These are phyloP conservation scores for Trichothecium roseum DNA, from an alignment of 2,329 filamentous ascomycete species.

Conservation along the genomic window DNA sequence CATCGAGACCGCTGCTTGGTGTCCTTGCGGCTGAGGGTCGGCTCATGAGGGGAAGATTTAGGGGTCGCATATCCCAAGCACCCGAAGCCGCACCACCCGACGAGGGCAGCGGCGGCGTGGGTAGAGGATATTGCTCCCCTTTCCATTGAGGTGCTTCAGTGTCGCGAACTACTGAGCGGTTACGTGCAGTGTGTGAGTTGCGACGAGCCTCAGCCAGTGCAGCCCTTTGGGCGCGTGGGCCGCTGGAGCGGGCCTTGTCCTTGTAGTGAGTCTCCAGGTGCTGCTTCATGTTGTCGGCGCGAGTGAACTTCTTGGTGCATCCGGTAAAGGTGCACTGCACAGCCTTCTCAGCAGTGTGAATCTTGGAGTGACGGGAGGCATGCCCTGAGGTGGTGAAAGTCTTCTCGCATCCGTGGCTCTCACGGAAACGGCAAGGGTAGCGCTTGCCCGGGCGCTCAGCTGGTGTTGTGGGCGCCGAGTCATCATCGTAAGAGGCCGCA, in stretches of 20 bases:
- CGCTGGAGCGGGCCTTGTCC: constrained; percentile 39
- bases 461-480: constrained; percentile 13
- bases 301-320: constrained; percentile 72
- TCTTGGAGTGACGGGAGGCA: constrained; percentile 76
- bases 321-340: constrained; percentile 57
- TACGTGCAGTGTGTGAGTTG: constrained; percentile 21
- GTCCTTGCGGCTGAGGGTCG: constrained; percentile 31
- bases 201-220: constrained; percentile 20
- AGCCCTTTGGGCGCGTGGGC: constrained; percentile 20
- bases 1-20: constrained; percentile 43
- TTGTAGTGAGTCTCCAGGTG: constrained; percentile 69
- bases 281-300: constrained; percentile 82
- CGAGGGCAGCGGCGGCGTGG: constrained; percentile 24
- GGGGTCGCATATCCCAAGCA: constrained; percentile 36
- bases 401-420: constrained; percentile 62
- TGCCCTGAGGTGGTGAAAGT: constrained; percentile 79
- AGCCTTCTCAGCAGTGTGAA: constrained; percentile 72
- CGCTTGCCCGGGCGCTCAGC: constrained; percentile 48
- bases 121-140: constrained; percentile 26
- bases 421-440: constrained; percentile 64
- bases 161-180: constrained; percentile 13
- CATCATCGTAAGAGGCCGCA: constrained; percentile 41
- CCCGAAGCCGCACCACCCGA: constrained; percentile 17
- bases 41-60: constrained; percentile 32
- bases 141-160: constrained; percentile 23